A percentile compares a stretch with the other conserved stretches of the same genome.
These are phyloP conservation scores for Acanthamoeba culbertsoni DNA, from an alignment of 208 protist genomes.

Conservation along the genomic window DNA sequence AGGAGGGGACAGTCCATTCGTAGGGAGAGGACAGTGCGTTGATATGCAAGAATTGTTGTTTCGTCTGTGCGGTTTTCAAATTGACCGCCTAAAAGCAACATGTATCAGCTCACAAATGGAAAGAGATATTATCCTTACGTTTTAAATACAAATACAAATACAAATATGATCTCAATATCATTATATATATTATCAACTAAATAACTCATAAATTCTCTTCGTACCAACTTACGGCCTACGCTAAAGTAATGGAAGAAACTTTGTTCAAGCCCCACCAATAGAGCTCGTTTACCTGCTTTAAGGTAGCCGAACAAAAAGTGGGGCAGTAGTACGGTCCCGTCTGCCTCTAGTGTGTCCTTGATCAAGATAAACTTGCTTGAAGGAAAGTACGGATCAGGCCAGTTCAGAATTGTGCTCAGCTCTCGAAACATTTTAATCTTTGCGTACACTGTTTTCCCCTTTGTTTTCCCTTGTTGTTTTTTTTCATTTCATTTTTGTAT, in stretches of 20 bases:
- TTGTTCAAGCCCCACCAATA: not conserved
- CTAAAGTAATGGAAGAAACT: constrained; percentile 17
- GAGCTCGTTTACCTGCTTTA: not conserved
- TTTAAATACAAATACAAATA: too few species aligned
- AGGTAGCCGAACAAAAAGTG: constrained; percentile 20
- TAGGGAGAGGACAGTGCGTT: not conserved
- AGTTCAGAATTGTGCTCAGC: constrained; percentile 13
- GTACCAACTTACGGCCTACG: not conserved
- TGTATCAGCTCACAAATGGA: not conserved
- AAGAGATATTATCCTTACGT: not conserved
- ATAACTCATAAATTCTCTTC: not conserved
- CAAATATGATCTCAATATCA: not conserved
- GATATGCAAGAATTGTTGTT: constrained; percentile 6
- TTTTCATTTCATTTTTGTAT: too few species aligned
- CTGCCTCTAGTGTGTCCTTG: not conserved
- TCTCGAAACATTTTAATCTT: constrained; percentile 21
- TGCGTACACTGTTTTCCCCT: too few species aligned
- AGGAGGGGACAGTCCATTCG: not conserved
- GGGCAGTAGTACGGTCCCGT: not conserved
- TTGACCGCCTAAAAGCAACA: not conserved
- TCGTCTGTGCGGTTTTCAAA: constrained; percentile 5
- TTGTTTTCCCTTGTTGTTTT: too few species aligned
- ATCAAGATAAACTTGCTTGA: not conserved
- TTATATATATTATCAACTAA: not conserved
- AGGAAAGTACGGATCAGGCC: not conserved